phyloP scores from a whole-genome alignment of 2,329 filamentous ascomycete genomes.

The Fusarium sarcochroum region DNA sequence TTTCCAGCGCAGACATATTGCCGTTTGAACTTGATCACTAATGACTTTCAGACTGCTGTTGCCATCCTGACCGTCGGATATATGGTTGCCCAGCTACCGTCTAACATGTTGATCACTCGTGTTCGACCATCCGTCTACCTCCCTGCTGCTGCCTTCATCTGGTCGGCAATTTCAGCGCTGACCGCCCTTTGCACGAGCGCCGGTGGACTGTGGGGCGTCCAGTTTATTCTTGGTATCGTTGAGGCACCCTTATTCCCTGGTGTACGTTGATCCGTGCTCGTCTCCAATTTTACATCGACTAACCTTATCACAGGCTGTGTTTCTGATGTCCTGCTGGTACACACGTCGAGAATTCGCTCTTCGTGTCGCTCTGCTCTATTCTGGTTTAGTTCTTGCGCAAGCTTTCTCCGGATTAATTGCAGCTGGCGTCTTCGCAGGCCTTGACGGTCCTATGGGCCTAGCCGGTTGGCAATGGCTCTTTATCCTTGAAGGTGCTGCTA shows the following conservation, averaged over 20 bases:
- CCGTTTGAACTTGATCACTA: background rate
- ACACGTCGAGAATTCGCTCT: slow-evolving; percentile 74
- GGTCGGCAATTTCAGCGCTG: slow-evolving; percentile 33
- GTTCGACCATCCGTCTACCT: slow-evolving; percentile 30
- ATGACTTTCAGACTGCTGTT: slow-evolving; percentile 27
- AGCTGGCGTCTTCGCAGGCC: slow-evolving; percentile 66
- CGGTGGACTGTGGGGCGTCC: slow-evolving; percentile 29
- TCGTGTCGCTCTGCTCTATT: slow-evolving; percentile 68
- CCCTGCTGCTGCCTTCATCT: slow-evolving; percentile 27
- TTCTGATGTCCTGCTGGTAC: slow-evolving; percentile 69
- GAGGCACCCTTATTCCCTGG: slow-evolving; percentile 38
- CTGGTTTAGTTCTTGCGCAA: slow-evolving; percentile 74
- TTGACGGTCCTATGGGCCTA: slow-evolving; percentile 61
- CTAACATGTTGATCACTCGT: slow-evolving; percentile 39
- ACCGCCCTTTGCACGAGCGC: slow-evolving; percentile 33
- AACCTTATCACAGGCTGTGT: slow-evolving; percentile 7
- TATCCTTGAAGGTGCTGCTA: slow-evolving; percentile 71
- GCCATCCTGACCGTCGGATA: slow-evolving; percentile 36
- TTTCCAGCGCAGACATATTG: rapidly evolving
- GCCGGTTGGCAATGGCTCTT: slow-evolving; percentile 76
- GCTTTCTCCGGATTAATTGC: slow-evolving; percentile 75
- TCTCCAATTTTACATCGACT: rapidly evolving
- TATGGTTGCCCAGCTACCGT: slow-evolving; percentile 38
- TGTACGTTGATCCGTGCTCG: slow-evolving; percentile 8
- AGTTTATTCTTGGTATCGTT: slow-evolving; percentile 35